Evolutionary conservation across 1,284 basidiomycete species (phyloP).

Genomic region (Veloboletus limbatus): DNA sequence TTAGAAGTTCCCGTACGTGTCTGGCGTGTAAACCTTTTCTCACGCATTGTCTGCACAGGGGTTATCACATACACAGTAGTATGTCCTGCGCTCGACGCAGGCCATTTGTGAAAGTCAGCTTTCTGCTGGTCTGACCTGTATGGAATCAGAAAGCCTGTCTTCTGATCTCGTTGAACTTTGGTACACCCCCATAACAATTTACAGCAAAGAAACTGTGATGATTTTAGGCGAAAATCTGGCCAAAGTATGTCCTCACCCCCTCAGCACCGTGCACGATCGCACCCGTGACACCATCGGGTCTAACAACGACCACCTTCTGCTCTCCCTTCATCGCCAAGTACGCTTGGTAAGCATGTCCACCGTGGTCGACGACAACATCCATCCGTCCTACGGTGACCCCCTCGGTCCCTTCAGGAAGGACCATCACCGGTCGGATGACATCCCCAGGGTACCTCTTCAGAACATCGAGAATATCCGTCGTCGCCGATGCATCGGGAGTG

Average conservation of each 20-base stretch:
- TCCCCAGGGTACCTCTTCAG: conserved; percentile 3
- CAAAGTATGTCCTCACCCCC: conserved; percentile 34
- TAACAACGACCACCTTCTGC: conserved; percentile 24
- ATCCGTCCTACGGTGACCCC: background rate
- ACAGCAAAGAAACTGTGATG: too few relatives aligned
- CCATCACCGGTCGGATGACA: conserved; percentile 6
- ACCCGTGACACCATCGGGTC: conserved; percentile 40
- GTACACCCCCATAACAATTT: too few relatives aligned
- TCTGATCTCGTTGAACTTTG: too few relatives aligned
- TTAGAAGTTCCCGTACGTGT: too few relatives aligned
- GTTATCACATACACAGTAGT: too few relatives aligned
- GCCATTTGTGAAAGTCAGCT: too few relatives aligned
- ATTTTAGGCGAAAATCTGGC: conserved; percentile 5
- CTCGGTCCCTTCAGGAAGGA: conserved; percentile 13
- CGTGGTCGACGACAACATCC: conserved; percentile 14
- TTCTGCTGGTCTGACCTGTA: too few relatives aligned
- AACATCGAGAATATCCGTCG: conserved; percentile 7
- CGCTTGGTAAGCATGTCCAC: conserved; percentile 20
- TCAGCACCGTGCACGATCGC: too few relatives aligned
- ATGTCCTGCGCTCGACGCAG: too few relatives aligned
- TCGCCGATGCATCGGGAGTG: conserved; percentile 2
- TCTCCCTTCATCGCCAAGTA: conserved; percentile 18
- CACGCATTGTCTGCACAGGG: too few relatives aligned
- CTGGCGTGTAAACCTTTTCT: too few relatives aligned
- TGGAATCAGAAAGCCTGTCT: too few relatives aligned